Evolutionary conservation across 1,284 basidiomycete species (phyloP), one percentile per base, ranked within the genome.

Genomic region (Papiliotrema nemorosa): DNA sequence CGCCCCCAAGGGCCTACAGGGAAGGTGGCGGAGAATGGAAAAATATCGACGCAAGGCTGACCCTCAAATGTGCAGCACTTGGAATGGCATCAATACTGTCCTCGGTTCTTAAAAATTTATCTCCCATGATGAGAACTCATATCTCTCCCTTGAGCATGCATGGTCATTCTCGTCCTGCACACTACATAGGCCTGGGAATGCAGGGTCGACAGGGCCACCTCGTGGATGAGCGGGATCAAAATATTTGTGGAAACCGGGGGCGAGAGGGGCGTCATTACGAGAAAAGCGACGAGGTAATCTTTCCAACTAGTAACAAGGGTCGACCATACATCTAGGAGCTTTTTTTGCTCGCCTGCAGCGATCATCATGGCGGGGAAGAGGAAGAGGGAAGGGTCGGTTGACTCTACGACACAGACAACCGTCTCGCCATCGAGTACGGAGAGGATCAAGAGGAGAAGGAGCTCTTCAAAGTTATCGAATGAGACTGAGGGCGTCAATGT

Each of bases 141-240:
- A n/a, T n/a, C n/a, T n/a, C n/a, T n/a, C n/a, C n/a, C n/a, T n/a
- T n/a, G n/a, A n/a, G n/a, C n/a, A n/a, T n/a, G n/a, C n/a, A n/a
- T n/a, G n/a, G n/a, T n/a, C n/a, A n/a, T n/a, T n/a, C n/a, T n/a
- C n/a, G n/a, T n/a, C n/a, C n/a, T n/a, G n/a, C n/a, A n/a, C n/a
- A n/a, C n/a, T n/a, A n/a, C n/a, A n/a, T n/a, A n/a, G n/a, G n/a
- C n/a, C n/a, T n/a, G n/a, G n/a, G n/a, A n/a, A n/a, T n/a, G n/a
- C n/a, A n/a, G n/a, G n/a, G n/a, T n/a, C n/a, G n/a, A n/a, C n/a
- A n/a, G n/a, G n/a, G n/a, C n/a, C n/a, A n/a, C n/a, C n/a, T n/a
- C n/a, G n/a, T n/a, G n/a, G n/a, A n/a, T n/a, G n/a, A n/a, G 69
- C 67, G 53, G 73, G 62, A 21, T 72, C 72, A 62, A 70, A 73